A percentile compares a stretch with the other conserved stretches of the same genome.
Conservation (phyloP, 345 rosid species). For the Excoecaria agallocha region DNA sequence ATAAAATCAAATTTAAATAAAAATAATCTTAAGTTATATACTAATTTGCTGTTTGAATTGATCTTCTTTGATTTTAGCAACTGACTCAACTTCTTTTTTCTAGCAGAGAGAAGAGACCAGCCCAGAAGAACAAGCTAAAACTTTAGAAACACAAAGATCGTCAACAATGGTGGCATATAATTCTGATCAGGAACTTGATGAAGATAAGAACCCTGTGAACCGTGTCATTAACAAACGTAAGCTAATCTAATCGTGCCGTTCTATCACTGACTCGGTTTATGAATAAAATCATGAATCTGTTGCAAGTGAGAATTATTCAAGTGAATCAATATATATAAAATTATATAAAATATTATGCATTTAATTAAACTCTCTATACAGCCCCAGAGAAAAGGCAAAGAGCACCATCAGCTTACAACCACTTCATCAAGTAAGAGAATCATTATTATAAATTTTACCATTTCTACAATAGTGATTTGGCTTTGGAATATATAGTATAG, state of each 20-base stretch:
- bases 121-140: conserved; percentile 33
- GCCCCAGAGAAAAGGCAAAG: conserved; percentile 98
- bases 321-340: too few relatives aligned
- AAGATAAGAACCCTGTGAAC: conserved; percentile 42
- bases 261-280: too few relatives aligned
- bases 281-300: too few relatives aligned
- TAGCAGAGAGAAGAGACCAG: conserved; percentile 46
- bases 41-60: too few relatives aligned
- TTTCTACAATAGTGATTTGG: neutral
- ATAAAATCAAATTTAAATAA: too few relatives aligned
- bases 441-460: neutral
- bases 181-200: conserved; percentile 70
- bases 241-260: conserved; percentile 4
- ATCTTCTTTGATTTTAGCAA: too few relatives aligned
- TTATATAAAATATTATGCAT: neutral
- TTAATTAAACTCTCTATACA: conserved; percentile 17
- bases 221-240: conserved; percentile 84
- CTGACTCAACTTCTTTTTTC: neutral
- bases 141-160: conserved; percentile 33
- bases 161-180: conserved; percentile 42
- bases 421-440: conserved; percentile 80
- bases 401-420: conserved; percentile 93
- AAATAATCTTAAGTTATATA: too few relatives aligned
- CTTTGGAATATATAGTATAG: neutral
- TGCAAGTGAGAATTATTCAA: too few relatives aligned